Percentiles rank a stretch among this genome's conserved stretches.
These are phyloP conservation scores for Bullera alba DNA, from an alignment of 768 basidiomycete species.

Conservation along the genomic window DNA sequence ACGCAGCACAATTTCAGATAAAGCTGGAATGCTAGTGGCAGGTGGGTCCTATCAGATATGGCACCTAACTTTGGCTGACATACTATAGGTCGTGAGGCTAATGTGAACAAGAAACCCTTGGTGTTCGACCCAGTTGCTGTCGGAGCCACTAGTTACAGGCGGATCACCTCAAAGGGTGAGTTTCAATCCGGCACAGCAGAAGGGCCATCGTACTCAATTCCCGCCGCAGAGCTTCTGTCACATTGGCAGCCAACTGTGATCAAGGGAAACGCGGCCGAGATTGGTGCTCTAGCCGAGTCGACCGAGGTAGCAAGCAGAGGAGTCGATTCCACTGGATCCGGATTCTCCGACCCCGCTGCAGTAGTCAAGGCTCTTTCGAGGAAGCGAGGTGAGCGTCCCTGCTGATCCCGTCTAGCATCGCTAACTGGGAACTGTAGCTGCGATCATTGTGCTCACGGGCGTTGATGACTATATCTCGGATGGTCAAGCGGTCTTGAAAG, in stretches of 20 bases:
- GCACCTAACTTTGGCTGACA: not conserved
- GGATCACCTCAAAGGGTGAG: slow-evolving; percentile 57
- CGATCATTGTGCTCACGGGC: slow-evolving; percentile 75
- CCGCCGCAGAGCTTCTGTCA: slow-evolving; percentile 57
- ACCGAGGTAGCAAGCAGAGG: slow-evolving; percentile 70
- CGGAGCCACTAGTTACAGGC: slow-evolving; percentile 70
- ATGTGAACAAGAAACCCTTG: slow-evolving; percentile 63
- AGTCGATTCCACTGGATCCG: slow-evolving; percentile 74
- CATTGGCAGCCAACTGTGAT: slow-evolving; percentile 82
- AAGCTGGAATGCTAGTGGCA: slow-evolving; percentile 68
- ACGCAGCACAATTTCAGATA: slow-evolving; percentile 47
- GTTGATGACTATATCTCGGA: slow-evolving; percentile 76
- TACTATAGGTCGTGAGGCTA: slow-evolving; percentile 54
- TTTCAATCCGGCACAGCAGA: not conserved
- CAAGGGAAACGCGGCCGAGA: slow-evolving; percentile 83
- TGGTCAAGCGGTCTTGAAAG: slow-evolving; percentile 60
- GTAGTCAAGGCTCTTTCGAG: slow-evolving; percentile 66
- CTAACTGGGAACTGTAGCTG: slow-evolving; percentile 51
- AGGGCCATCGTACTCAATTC: slow-evolving; percentile 14
- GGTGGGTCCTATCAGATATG: slow-evolving; percentile 34
- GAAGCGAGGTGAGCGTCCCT: slow-evolving; percentile 59
- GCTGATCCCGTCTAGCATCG: not conserved
- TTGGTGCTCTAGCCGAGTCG: slow-evolving; percentile 69
- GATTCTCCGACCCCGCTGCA: slow-evolving; percentile 64
- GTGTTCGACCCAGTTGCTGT: slow-evolving; percentile 90